Evolutionary conservation across 177 flowering plant genomes (phyloP), one percentile per base, ranked within the genome.

Genomic region (Telopea speciosissima): DNA sequence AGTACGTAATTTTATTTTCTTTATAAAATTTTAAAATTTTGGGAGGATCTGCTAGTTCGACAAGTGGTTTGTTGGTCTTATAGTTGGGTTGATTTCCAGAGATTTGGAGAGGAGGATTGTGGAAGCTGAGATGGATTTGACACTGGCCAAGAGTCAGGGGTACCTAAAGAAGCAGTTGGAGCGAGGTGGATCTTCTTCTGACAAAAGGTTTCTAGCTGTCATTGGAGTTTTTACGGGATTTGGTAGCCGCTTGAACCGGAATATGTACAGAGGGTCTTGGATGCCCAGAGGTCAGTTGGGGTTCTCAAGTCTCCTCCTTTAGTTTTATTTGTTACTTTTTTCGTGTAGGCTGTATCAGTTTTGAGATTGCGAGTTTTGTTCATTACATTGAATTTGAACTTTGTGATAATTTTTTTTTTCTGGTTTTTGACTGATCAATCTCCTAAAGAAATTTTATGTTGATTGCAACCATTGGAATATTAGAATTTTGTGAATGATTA

Each of bases 151-250:
- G 85, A 96, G 97, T 82, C 93, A 84, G 79, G 98, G 97, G 26
- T 93, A 79, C 75, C 88, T 93, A 19, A 83, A 80, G 77, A 84
- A 82, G 77, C 83, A 84, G 60, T 64, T 82, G 74, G 79, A 68
- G 60, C 78, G 79, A 77, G 82, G 76, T 80, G 87, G 75, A 19
- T 71, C 89, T 74, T 75, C 84, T 44, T 81, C 90, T 17, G 79
- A 76, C 21, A 75, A 81, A 64, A 89, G 81, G 78, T 79, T 85
- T 68, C 93, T 96, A 73, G 98, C 99, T 73, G 96, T 96, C 66
- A 88, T 96, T 80, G 99, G 99, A 67, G 90, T 96, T 80, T 96
- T 89, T 81, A 89, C 97, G 49, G 93, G 95, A 40, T 96, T 96
- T 83, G 99, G 99, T 25, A 82, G 98, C 78, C 97, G 83, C 9